Evolutionary conservation across 352 stramenopile genomes (phyloP).

Genomic region (Globisporangium cylindrosporum): DNA sequence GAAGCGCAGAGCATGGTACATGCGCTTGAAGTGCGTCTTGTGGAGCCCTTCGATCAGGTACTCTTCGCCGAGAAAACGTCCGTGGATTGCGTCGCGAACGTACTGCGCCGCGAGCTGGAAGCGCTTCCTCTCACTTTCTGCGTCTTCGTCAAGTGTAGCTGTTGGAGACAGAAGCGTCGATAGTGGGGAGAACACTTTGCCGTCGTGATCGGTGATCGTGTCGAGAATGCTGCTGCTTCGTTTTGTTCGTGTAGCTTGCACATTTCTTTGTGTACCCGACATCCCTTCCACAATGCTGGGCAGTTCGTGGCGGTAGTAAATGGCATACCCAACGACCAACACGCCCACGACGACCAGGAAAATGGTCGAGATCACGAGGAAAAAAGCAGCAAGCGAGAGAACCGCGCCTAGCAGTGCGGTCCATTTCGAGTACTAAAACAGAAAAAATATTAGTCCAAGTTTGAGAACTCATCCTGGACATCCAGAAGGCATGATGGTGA

Average conservation of each 20-base stretch:
- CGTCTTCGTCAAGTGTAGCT: conserved; percentile 4
- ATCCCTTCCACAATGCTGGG: conserved; percentile 18
- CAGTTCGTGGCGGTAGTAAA: conserved; percentile 30
- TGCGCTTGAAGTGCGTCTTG: conserved; percentile 46
- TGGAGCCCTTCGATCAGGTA: conserved; percentile 45
- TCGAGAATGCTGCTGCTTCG: conserved; percentile 13
- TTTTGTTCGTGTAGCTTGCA: background rate
- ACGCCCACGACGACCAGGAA: conserved; percentile 29
- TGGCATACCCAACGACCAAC: conserved; percentile 21
- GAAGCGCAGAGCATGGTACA: conserved; percentile 46
- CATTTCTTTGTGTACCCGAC: background rate
- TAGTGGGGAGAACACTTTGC: background rate
- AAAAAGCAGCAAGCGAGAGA: conserved; percentile 39
- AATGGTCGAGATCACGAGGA: conserved; percentile 40
- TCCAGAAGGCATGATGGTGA: background rate
- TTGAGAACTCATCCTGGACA: background rate
- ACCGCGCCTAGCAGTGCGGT: conserved; percentile 39
- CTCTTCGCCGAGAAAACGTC: conserved; percentile 45
- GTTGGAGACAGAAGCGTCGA: conserved; percentile 12
- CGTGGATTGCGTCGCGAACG: conserved; percentile 42
- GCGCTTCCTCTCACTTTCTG: conserved; percentile 17
- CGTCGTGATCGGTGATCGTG: conserved; percentile 8
- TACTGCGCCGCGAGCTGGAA: conserved; percentile 48
- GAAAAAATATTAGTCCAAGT: background rate
- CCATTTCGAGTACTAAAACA: conserved; percentile 47